Conservation (phyloP, 306 rosid genomes). For the Cicer chorassanicum region DNA sequence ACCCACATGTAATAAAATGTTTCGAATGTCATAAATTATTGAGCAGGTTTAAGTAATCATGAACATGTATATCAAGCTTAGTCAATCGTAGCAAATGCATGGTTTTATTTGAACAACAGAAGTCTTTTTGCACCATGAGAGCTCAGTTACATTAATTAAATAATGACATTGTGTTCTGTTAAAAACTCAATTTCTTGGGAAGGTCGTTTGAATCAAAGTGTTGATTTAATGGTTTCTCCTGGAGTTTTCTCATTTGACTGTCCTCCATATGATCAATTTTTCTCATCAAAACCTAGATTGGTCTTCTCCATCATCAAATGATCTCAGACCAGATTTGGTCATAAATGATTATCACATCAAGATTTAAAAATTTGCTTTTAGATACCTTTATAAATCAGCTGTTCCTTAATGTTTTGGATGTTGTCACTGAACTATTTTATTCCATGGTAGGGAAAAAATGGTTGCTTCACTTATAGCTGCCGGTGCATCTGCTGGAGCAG, state of each 20-base stretch:
- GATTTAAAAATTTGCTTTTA: constrained; percentile 34
- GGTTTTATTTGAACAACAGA: constrained; percentile 20
- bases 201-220: background rate
- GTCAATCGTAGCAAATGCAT: constrained; percentile 32
- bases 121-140: background rate
- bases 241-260: background rate
- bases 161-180: background rate
- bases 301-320: constrained; percentile 34
- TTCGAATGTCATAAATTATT: background rate
- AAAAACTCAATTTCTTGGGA: constrained; percentile 1
- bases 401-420: constrained; percentile 25
- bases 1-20: constrained; percentile 18
- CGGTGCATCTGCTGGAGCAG: constrained; percentile 96
- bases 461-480: constrained; percentile 85
- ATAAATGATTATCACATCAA: constrained; percentile 24
- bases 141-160: constrained; percentile 18
- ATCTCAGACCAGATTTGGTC: constrained; percentile 3
- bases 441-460: constrained; percentile 78
- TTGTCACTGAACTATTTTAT: constrained; percentile 40
- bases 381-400: constrained; percentile 23
- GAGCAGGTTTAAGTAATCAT: constrained; percentile 21
- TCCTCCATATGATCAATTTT: constrained; percentile 26
- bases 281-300: background rate
- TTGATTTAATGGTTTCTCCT: background rate
- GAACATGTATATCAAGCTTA: constrained; percentile 14